Conservation (phyloP, 352 stramenopile genomes). For the Nothophytophthora sp. region DNA sequence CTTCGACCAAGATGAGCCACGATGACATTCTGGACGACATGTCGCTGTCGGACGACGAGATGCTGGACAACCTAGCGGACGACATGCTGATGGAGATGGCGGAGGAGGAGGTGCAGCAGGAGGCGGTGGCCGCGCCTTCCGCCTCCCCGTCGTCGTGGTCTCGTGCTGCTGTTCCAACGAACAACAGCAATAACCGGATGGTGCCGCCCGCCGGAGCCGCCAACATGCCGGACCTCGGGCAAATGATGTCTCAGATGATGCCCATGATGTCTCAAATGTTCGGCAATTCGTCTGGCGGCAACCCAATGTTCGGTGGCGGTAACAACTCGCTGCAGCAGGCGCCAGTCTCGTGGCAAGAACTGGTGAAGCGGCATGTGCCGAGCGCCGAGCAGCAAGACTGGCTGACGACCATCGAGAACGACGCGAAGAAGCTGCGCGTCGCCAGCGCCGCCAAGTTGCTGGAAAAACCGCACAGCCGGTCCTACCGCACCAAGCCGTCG, state of each 20-base stretch:
- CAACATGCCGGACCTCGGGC: constrained; percentile 62
- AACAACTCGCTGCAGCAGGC: constrained; percentile 32
- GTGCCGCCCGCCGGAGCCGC: not conserved
- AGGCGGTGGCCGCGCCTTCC: constrained; percentile 15
- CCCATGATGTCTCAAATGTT: constrained; percentile 88
- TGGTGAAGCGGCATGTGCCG: constrained; percentile 64
- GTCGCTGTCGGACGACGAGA: constrained; percentile 87
- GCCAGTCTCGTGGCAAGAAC: constrained; percentile 63
- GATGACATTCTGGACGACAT: constrained; percentile 83
- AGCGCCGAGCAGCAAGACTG: constrained; percentile 57
- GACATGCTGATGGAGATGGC: constrained; percentile 82
- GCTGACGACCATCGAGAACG: constrained; percentile 63
- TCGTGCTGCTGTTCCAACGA: constrained; percentile 7
- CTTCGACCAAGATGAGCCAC: constrained; percentile 55
- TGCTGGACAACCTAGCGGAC: constrained; percentile 78
- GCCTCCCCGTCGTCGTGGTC: constrained; percentile 30
- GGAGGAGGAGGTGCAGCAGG: constrained; percentile 13
- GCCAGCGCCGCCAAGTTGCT: constrained; percentile 29
- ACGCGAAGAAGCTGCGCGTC: constrained; percentile 45
- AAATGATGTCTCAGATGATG: constrained; percentile 92
- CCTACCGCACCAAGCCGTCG: constrained; percentile 49
- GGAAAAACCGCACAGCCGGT: constrained; percentile 52
- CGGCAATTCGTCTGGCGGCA: constrained; percentile 26
- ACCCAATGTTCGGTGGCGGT: constrained; percentile 23
- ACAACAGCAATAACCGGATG: not conserved